Base-by-base conservation (phyloP, 352 stramenopile genomes). In the Globisporangium echinulatum region DNA sequence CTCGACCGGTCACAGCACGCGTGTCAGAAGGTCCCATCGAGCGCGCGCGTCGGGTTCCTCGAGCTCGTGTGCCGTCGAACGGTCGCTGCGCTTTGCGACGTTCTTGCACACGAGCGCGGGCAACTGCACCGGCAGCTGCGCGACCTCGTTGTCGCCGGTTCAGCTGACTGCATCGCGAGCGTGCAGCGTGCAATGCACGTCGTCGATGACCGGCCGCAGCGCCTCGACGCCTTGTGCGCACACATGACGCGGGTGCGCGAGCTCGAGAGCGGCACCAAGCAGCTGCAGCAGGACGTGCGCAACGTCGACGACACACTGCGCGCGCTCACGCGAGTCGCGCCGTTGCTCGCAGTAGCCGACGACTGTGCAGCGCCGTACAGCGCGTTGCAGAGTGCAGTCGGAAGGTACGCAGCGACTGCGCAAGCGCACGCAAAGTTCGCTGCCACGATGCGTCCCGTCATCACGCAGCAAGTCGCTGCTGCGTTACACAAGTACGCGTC, bases 161-260 rank as follows among this genome's bases (percentile, higher is more conserved):
- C 82, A 1, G 42, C 53, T 0, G 69, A 83, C 14, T 88, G 79
- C 54, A 49, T 86, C 2, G 50, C 48, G 36, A 47, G 37, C 4
- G 62, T 91, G 4, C 81, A 89, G 56, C 69, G 68, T n/a, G 72
- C 77, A 9, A 77, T 64, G 0, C 17, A 71, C 7, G 47, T 86
- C 15, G 62, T 86, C 7, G 82, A 91, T 64, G 82, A 91, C 44
- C 71, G 82, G 7, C 82, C 82, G 15, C 82, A 91, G 50, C 51
- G 88, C 4, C 83, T 88, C 39, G 77, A 88, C 33, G 83, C 69
- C 39, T 91, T 89, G 51, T 89, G 79, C 39, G 74, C 86, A 38
- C 82, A 91, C 57, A 70, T 88, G 62, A 82, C 79, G 58, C 72
- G 75, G 61, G 75, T 84, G 15, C 72, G 69, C n/a, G 40, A 63